A percentile compares a stretch with the other conserved stretches of the same genome.
phyloP scores from a whole-genome alignment of 805 yeast species.

The Yarrowia porcina region DNA sequence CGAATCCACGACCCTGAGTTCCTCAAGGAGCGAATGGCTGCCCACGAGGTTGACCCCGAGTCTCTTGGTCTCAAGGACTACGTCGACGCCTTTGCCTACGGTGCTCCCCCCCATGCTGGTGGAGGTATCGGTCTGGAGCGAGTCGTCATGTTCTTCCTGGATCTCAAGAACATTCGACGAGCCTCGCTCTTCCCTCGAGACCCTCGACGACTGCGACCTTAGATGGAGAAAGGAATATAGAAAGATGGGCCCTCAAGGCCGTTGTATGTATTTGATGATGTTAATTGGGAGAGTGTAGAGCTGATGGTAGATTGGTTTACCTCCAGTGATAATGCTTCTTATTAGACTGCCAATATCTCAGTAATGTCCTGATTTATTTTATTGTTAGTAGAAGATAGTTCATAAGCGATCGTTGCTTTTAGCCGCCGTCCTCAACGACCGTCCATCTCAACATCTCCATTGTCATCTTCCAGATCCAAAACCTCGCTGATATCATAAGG shows the following conservation, averaged over 20 bases:
- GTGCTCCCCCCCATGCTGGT: conserved; percentile 99
- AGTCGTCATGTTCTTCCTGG: conserved; percentile 97
- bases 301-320: no score
- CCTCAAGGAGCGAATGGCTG: conserved; percentile 74
- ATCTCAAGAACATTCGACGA: conserved; percentile 94
- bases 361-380: no score
- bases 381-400: no score
- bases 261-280: background rate
- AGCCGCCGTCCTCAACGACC: no score
- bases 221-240: conserved; percentile 8
- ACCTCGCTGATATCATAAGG: no score
- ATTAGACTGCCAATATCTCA: no score
- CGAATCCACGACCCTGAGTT: conserved; percentile 93
- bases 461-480: no score
- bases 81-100: conserved; percentile 87
- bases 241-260: background rate
- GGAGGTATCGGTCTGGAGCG: conserved; percentile 99
- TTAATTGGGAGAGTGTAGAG: background rate
- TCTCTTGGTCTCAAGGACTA: conserved; percentile 85
- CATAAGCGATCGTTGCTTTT: no score
- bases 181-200: conserved; percentile 99
- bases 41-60: conserved; percentile 76
- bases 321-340: no score
- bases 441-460: no score
- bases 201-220: conserved; percentile 87